A percentile compares a stretch with the other conserved stretches of the same genome.
phyloP scores from a whole-genome alignment of 257 asterid genomes.

The Dorcoceras hygrometricum region DNA sequence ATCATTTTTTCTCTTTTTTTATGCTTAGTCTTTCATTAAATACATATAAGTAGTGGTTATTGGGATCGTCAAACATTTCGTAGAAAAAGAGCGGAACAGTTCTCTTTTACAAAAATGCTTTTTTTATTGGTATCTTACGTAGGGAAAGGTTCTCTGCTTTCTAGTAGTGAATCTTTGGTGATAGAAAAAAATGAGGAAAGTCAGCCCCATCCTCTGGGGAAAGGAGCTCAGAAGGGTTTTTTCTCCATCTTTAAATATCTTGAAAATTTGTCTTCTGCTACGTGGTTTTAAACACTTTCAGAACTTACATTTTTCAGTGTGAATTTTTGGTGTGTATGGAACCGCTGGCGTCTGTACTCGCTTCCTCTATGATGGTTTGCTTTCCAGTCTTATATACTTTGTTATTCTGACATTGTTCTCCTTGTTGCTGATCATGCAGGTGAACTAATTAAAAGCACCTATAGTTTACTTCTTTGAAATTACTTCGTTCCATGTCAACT shows the following conservation, averaged over 20 bases:
- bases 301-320: not conserved
- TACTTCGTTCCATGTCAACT: not conserved
- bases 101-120: not conserved
- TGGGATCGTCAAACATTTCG: not conserved
- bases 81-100: not conserved
- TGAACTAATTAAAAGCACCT: not conserved
- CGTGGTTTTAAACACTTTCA: no score
- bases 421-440: not conserved
- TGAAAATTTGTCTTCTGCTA: not conserved
- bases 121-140: not conserved
- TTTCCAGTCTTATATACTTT: not conserved
- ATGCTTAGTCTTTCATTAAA: not conserved
- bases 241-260: not conserved
- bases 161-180: not conserved
- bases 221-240: not conserved
- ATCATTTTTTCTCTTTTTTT: not conserved
- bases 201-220: not conserved
- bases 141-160: not conserved
- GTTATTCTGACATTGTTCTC: not conserved
- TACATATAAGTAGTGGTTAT: not conserved
- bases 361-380: not conserved
- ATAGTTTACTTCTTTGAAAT: not conserved
- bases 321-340: not conserved
- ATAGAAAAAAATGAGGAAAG: not conserved
- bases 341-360: not conserved